These are phyloP conservation scores for Grifola frondosa DNA, from an alignment of 1,284 basidiomycete genomes.

Conservation along the genomic window DNA sequence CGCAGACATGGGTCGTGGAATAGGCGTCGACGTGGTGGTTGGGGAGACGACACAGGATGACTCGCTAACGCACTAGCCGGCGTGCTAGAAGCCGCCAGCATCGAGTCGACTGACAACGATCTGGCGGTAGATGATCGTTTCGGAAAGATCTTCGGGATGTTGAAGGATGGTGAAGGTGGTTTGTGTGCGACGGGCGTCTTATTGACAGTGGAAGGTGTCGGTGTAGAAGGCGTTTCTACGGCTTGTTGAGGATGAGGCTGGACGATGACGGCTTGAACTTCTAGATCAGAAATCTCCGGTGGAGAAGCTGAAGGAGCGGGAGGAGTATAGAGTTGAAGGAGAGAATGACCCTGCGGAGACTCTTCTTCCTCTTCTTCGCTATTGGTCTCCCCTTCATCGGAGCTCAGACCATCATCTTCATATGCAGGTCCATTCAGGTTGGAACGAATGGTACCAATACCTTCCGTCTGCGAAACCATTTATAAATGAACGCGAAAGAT, in stretches of 20 bases:
- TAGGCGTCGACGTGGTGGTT: constrained; percentile 4
- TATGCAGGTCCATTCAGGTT: constrained; percentile 56
- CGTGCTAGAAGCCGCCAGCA: constrained; percentile 13
- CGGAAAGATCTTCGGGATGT: constrained; percentile 38
- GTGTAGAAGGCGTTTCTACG: constrained; percentile 20
- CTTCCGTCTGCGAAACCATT: constrained; percentile 63
- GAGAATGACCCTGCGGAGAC: constrained; percentile 19
- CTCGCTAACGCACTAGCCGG: constrained; percentile 9
- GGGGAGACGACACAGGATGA: constrained; percentile 4
- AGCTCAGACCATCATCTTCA: constrained; percentile 77
- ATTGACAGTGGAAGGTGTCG: constrained; percentile 17
- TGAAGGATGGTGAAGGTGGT: constrained; percentile 27
- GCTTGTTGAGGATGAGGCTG: constrained; percentile 14
- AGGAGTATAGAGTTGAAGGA: constrained; percentile 19
- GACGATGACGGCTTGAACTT: constrained; percentile 5
- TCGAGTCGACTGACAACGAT: constrained; percentile 33
- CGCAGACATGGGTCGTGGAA: constrained; percentile 9
- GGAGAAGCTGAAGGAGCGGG: constrained; percentile 12
- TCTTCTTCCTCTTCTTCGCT: constrained; percentile 39
- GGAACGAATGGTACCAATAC: constrained; percentile 83
- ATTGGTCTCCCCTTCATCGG: constrained; percentile 51
- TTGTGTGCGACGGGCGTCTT: constrained; percentile 27
- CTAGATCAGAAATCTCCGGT: neutral
- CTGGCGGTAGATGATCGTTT: constrained; percentile 34
- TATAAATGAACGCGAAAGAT: constrained; percentile 2